Evolutionary conservation across 2,329 filamentous ascomycete species (phyloP).

Genomic region (Ophiocordyceps sinensis): DNA sequence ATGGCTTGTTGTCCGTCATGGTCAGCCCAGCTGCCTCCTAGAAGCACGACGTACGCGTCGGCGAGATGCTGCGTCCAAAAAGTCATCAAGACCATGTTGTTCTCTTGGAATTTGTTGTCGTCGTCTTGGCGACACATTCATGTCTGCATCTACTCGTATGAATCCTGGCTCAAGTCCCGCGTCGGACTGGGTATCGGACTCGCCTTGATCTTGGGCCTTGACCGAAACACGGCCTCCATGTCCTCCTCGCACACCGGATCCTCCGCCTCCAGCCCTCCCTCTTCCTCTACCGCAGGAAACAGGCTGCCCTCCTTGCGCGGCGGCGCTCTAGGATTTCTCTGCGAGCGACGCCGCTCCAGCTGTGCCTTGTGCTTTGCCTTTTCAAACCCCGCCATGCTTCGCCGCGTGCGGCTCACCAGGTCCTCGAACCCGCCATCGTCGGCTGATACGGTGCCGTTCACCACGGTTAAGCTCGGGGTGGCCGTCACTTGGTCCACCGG

Average conservation of each 20-base stretch:
- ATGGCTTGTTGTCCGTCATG: too few species aligned
- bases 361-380: slow-evolving; percentile 46
- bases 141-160: slow-evolving; percentile 4
- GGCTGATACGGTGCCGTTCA: background rate
- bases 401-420: slow-evolving; percentile 41
- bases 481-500: slow-evolving; percentile 1
- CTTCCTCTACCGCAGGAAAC: slow-evolving; percentile 35
- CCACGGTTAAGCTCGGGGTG: background rate
- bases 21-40: too few species aligned
- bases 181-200: slow-evolving; percentile 50
- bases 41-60: too few species aligned
- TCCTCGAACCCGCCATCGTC: slow-evolving; percentile 25
- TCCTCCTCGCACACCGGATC: slow-evolving; percentile 60
- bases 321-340: slow-evolving; percentile 27
- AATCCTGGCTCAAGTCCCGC: slow-evolving; percentile 14
- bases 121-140: too few species aligned
- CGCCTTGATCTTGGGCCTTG: slow-evolving; percentile 62
- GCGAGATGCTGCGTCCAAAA: too few species aligned
- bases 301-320: slow-evolving; percentile 27
- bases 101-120: background rate
- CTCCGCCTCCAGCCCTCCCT: slow-evolving; percentile 32
- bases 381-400: slow-evolving; percentile 48
- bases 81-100: background rate
- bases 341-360: slow-evolving; percentile 37
- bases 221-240: slow-evolving; percentile 73